phyloP scores from a whole-genome alignment of 768 basidiomycete species.

The Boletus eberwhitei region DNA sequence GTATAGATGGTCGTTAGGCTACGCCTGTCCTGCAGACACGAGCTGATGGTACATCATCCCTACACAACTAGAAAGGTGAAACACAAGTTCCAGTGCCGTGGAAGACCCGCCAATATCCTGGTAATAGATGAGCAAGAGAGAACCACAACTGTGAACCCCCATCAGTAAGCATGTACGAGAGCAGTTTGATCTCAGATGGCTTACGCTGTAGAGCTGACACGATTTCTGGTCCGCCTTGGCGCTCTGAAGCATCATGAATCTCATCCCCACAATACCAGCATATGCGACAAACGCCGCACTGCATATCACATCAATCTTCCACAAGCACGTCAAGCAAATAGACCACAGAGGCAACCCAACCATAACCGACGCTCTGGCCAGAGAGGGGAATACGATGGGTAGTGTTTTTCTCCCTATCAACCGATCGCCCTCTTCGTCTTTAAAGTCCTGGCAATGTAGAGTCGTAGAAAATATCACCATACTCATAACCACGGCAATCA shows the following conservation, averaged over 20 bases:
- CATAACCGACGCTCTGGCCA: conserved; percentile 26
- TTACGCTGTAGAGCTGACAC: conserved; percentile 32
- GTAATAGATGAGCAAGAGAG: conserved; percentile 29
- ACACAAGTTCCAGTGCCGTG: conserved; percentile 14
- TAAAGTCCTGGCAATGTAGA: conserved; percentile 34
- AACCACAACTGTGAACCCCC: conserved; percentile 26
- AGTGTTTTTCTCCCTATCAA: conserved; percentile 39
- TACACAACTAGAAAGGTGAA: conserved; percentile 1
- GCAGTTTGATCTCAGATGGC: neutral
- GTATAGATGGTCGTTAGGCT: neutral
- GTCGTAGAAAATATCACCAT: conserved; percentile 36
- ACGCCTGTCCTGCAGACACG: conserved; percentile 5
- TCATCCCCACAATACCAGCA: conserved; percentile 22
- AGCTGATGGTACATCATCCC: conserved; percentile 8
- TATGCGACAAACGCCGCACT: conserved; percentile 26
- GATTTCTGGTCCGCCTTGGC: conserved; percentile 26
- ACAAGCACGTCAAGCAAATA: conserved; percentile 23
- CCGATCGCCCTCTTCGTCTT: conserved; percentile 43
- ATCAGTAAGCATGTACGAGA: neutral
- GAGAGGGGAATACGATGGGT: conserved; percentile 41
- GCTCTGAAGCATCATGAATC: conserved; percentile 24
- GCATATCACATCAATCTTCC: conserved; percentile 27
- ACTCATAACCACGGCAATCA: conserved; percentile 32
- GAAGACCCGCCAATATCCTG: conserved; percentile 30
- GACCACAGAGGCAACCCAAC: conserved; percentile 31